Conservation (phyloP, 345 rosid species). For the Clausena lansium region DNA sequence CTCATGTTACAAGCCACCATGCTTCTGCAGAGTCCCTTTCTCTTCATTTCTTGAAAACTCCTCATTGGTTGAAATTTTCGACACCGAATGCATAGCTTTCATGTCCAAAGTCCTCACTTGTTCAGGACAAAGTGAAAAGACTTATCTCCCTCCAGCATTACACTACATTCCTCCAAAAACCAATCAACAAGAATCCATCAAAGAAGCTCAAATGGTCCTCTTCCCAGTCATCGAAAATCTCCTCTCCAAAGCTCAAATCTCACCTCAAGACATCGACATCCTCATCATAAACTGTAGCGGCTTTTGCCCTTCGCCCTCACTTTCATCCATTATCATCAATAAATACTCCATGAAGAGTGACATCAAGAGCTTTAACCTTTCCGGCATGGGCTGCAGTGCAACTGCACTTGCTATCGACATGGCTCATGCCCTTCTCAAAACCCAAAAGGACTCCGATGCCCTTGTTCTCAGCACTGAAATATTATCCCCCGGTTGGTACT, state of each 20-base stretch:
- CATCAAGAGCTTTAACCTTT: conserved; percentile 44
- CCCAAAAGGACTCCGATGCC: conserved; percentile 35
- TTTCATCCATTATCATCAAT: conserved; percentile 47
- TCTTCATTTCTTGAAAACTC: conserved; percentile 40
- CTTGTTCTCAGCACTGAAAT: conserved; percentile 57
- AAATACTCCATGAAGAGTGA: conserved; percentile 44
- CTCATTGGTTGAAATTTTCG: conserved; percentile 34
- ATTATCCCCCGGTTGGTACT: conserved; percentile 56
- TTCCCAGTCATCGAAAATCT: conserved; percentile 48
- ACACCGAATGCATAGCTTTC: conserved; percentile 42
- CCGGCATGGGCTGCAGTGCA: conserved; percentile 76
- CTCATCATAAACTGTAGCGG: conserved; percentile 54
- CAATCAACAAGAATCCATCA: conserved; percentile 32
- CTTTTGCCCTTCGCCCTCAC: conserved; percentile 56
- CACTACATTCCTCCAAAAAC: conserved; percentile 53
- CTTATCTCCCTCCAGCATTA: conserved; percentile 55
- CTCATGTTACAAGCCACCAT: conserved; percentile 50
- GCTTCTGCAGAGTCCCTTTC: conserved; percentile 36
- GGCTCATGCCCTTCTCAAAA: conserved; percentile 40
- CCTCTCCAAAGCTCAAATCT: conserved; percentile 36
- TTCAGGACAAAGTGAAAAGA: conserved; percentile 47
- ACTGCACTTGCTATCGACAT: conserved; percentile 40
- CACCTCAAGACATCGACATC: conserved; percentile 41
- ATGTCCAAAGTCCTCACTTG: conserved; percentile 52
- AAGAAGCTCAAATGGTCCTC: conserved; percentile 49